A percentile compares a stretch with the other conserved stretches of the same genome.
These are phyloP conservation scores for Trichophyton simii DNA, from an alignment of 2,329 filamentous ascomycete species.

Conservation along the genomic window DNA sequence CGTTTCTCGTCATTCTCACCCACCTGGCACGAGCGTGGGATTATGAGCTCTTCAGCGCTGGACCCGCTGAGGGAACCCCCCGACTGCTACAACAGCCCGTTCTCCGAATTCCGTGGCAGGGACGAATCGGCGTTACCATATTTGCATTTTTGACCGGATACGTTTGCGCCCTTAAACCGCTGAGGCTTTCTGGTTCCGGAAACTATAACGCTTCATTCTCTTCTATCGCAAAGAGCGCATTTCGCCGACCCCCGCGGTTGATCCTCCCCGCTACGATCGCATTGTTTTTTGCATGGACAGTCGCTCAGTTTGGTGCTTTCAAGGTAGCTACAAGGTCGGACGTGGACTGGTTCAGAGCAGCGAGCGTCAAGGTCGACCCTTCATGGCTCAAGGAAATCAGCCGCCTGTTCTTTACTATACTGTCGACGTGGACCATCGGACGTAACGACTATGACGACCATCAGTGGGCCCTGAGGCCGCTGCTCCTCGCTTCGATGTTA, in stretches of 20 bases:
- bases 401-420: constrained; percentile 35
- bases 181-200: constrained; percentile 38
- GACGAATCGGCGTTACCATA: constrained; percentile 43
- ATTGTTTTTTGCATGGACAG: constrained; percentile 38
- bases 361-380: constrained; percentile 34
- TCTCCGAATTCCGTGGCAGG: constrained; percentile 45
- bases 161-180: constrained; percentile 44
- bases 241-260: constrained; percentile 41
- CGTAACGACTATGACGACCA: constrained; percentile 43
- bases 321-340: constrained; percentile 37
- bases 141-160: constrained; percentile 46
- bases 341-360: constrained; percentile 41
- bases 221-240: constrained; percentile 41
- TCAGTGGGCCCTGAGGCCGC: constrained; percentile 41
- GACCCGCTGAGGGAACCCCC: constrained; percentile 31
- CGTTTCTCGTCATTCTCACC: constrained; percentile 41
- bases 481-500: constrained; percentile 36
- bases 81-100: constrained; percentile 40
- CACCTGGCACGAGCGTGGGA: constrained; percentile 42
- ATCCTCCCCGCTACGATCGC: constrained; percentile 43
- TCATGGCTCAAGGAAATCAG: constrained; percentile 35
- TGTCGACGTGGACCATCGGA: constrained; percentile 39
- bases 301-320: constrained; percentile 40
- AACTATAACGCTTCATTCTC: constrained; percentile 35
- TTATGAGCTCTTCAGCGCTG: constrained; percentile 40